Percentiles rank a stretch among this genome's conserved stretches.
Conservation (phyloP, 345 rosid species). For the Syzygium oleosum region DNA sequence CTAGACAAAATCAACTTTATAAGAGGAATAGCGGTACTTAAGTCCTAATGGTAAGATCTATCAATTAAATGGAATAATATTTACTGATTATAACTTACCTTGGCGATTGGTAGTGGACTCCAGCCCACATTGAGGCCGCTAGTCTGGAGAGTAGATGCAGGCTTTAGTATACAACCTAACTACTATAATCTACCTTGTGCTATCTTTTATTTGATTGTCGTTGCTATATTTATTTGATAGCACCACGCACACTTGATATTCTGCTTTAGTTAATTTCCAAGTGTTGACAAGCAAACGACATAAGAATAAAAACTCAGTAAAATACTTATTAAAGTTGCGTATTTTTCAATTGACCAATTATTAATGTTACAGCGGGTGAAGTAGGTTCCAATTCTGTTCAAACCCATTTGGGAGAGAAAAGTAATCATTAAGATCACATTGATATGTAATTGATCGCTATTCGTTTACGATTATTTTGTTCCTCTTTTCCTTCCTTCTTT, state of each 20-base stretch:
- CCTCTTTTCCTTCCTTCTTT: neutral
- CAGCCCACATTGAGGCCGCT: rapidly evolving
- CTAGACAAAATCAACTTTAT: neutral
- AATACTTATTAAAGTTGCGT: neutral
- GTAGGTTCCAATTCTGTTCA: neutral
- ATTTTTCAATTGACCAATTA: neutral
- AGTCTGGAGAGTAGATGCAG: neutral
- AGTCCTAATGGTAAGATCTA: neutral
- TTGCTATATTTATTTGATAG: no score
- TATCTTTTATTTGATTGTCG: no score
- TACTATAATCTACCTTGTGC: neutral
- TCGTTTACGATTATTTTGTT: neutral
- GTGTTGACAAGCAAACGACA: neutral
- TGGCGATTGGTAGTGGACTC: neutral
- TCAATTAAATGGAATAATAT: no score
- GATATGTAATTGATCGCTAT: neutral
- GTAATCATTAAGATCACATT: neutral
- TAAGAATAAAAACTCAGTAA: neutral
- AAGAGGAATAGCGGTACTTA: neutral
- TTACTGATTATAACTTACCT: neutral
- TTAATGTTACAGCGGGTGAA: neutral
- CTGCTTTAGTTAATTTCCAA: neutral
- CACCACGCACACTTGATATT: neutral
- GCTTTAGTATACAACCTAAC: neutral
- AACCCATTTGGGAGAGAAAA: neutral